A percentile compares a stretch with the other conserved stretches of the same genome.
Conservation (phyloP, 371 early-diverging fungal genomes). For the Dipsacomyces acuminosporus region DNA sequence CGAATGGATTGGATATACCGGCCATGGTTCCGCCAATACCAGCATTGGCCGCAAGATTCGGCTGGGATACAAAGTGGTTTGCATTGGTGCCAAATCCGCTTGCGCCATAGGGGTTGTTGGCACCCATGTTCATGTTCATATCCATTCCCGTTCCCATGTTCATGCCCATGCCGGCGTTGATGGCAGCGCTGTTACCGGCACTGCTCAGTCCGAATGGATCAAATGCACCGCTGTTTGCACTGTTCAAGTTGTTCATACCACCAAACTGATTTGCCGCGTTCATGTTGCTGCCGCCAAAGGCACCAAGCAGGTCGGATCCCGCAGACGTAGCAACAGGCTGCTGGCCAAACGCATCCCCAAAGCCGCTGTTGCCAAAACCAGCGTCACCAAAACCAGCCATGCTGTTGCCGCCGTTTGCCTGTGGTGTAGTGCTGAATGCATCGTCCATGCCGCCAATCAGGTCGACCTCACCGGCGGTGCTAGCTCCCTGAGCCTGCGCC, state of each 20-base stretch:
- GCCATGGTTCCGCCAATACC: neutral
- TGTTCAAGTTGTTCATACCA: slow-evolving; percentile 7
- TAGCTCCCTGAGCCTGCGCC: neutral
- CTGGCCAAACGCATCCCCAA: slow-evolving; percentile 47
- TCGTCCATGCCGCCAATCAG: slow-evolving; percentile 47
- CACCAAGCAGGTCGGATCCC: slow-evolving; percentile 19
- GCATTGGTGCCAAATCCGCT: slow-evolving; percentile 11
- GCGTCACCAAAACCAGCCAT: no score
- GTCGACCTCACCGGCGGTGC: slow-evolving; percentile 44
- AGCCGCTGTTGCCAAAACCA: slow-evolving; percentile 49
- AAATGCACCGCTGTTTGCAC: slow-evolving; percentile 20
- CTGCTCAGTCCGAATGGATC: slow-evolving; percentile 39
- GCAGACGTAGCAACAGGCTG: slow-evolving; percentile 20
- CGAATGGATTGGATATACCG: slow-evolving; percentile 28
- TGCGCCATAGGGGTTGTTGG: slow-evolving; percentile 6
- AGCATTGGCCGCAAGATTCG: slow-evolving; percentile 12
- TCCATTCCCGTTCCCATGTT: slow-evolving; percentile 9
- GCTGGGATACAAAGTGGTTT: slow-evolving; percentile 19
- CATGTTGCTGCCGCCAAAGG: slow-evolving; percentile 31
- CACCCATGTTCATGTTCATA: slow-evolving; percentile 5
- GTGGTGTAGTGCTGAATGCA: slow-evolving; percentile 45
- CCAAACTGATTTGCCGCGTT: slow-evolving; percentile 30
- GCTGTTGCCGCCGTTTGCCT: slow-evolving; percentile 47
- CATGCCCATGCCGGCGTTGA: slow-evolving; percentile 18
- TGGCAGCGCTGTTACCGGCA: slow-evolving; percentile 17